phyloP scores from a whole-genome alignment of 2,329 filamentous ascomycete genomes.

The Colletotrichum tanaceti region DNA sequence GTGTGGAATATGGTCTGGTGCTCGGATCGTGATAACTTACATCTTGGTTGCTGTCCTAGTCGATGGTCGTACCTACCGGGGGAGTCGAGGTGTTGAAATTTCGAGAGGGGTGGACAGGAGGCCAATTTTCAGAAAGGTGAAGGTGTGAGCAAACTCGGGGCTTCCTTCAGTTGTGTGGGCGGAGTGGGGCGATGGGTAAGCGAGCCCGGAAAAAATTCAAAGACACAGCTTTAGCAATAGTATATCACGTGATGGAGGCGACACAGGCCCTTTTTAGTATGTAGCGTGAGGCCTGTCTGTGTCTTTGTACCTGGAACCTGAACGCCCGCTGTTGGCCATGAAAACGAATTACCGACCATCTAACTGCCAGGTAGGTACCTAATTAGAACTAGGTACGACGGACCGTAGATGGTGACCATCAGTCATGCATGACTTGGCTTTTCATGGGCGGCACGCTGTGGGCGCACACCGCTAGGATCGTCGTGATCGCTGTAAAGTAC shows the following conservation, averaged over 20 bases:
- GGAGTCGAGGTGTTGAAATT: conserved; percentile 49
- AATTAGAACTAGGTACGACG: neutral
- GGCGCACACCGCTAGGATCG: no score
- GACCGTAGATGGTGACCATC: neutral
- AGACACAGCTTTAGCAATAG: conserved; percentile 25
- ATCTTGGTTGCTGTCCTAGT: conserved; percentile 53
- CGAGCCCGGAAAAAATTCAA: conserved; percentile 45
- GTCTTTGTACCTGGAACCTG: neutral
- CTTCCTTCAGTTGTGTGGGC: conserved; percentile 55
- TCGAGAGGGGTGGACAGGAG: conserved; percentile 51
- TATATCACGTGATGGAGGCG: conserved; percentile 43
- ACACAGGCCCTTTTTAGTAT: conserved; percentile 23
- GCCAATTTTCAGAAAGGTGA: conserved; percentile 47
- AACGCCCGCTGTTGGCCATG: neutral
- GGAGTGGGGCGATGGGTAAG: conserved; percentile 51
- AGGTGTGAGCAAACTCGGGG: conserved; percentile 47
- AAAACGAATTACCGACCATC: neutral
- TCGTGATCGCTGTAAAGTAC: no score
- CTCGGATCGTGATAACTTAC: conserved; percentile 48
- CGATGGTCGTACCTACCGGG: conserved; percentile 51
- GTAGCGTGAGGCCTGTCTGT: conserved; percentile 4
- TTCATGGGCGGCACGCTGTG: no score
- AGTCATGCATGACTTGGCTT: no score
- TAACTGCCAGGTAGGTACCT: neutral
- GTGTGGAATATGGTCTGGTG: conserved; percentile 18